phyloP scores from a whole-genome alignment of 768 basidiomycete genomes.

The Gloeostereum incarnatum region DNA sequence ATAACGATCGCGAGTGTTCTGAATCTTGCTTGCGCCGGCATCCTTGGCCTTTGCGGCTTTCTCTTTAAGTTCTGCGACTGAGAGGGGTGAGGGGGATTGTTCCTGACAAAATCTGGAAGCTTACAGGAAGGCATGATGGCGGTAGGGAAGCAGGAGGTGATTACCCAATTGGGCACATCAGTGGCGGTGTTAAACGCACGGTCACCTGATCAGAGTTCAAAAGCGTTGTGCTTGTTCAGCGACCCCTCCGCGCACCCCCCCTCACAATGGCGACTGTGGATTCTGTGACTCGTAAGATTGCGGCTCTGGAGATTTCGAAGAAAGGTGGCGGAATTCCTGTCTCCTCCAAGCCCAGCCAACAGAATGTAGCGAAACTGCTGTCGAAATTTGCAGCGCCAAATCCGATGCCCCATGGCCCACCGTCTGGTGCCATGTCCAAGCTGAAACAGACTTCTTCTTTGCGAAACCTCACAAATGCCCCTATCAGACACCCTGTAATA shows the following conservation, averaged over 20 bases:
- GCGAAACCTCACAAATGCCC: slow-evolving; percentile 17
- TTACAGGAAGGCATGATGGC: slow-evolving; percentile 26
- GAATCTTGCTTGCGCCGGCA: slow-evolving; percentile 38
- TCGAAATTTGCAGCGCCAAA: slow-evolving; percentile 69
- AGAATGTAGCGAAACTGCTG: slow-evolving; percentile 60
- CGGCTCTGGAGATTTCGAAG: slow-evolving; percentile 57
- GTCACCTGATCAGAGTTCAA: too few relatives aligned
- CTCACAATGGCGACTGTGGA: slow-evolving; percentile 34
- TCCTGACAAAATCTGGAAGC: slow-evolving; percentile 4
- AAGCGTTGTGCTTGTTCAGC: neutral
- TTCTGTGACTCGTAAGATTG: slow-evolving; percentile 59
- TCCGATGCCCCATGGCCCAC: slow-evolving; percentile 26
- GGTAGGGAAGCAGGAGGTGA: too few relatives aligned
- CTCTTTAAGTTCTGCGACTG: slow-evolving; percentile 60
- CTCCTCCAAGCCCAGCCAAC: slow-evolving; percentile 49
- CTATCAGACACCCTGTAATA: slow-evolving; percentile 25
- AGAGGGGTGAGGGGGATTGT: slow-evolving; percentile 3
- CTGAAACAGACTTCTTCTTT: slow-evolving; percentile 5
- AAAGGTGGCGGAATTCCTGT: slow-evolving; percentile 25
- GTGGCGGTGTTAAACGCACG: too few relatives aligned
- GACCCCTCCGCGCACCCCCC: neutral
- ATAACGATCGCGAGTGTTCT: slow-evolving; percentile 47
- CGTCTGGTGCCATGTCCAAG: slow-evolving; percentile 14
- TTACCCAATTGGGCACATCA: too few relatives aligned
- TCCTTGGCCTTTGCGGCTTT: slow-evolving; percentile 57